Evolutionary conservation across 345 rosid genomes (phyloP), one percentile per base, ranked within the genome.

Genomic region (Eucalyptus pauciflora): DNA sequence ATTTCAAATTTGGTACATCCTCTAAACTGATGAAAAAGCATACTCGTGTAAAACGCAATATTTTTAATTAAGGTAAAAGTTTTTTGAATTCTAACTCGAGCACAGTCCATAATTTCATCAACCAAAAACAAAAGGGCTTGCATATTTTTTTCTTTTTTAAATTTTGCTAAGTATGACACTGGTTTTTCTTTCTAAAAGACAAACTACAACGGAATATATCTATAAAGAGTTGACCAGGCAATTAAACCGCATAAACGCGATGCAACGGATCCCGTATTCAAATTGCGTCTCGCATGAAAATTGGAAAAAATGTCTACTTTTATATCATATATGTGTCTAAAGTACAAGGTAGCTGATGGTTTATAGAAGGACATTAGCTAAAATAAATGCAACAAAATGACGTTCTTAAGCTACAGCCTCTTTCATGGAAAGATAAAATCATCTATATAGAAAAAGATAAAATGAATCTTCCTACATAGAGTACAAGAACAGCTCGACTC

Each of bases 41-140:
- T n/a, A 1, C 20, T 0, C 8, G 16, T 7, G 37, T 7, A 2
- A n/a, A n/a, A 64, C 33, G 15, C 10, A 5, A 7, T 13, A 0
- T n/a, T 64, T 64, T 64, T 64, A 64, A 64, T n/a, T n/a, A 64
- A 29, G 37, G 31, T 14, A n/a, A n/a, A 64, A 64, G 2, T 4
- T n/a, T 16, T 64, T 0, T 0, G 2, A n/a, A 14, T 29, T n/a
- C 8, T 29, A n/a, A 64, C 71, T 64, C 18, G 37, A 29, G 2
- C 18, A 29, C 2, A 0, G 9, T 1, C 33, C 31, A 62, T 29
- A 29, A 62, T 62, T 62, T 62, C 69, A 27, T 27, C 13, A 7
- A 29, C 31, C 17, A 54, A 29, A 62, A 62, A 62, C 31, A 13
- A 62, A 62, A 29, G 69, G 31, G 14, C 31, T 62, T 13, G 33